Evolutionary conservation across 345 rosid genomes (phyloP).

Genomic region (Syzygium grande): DNA sequence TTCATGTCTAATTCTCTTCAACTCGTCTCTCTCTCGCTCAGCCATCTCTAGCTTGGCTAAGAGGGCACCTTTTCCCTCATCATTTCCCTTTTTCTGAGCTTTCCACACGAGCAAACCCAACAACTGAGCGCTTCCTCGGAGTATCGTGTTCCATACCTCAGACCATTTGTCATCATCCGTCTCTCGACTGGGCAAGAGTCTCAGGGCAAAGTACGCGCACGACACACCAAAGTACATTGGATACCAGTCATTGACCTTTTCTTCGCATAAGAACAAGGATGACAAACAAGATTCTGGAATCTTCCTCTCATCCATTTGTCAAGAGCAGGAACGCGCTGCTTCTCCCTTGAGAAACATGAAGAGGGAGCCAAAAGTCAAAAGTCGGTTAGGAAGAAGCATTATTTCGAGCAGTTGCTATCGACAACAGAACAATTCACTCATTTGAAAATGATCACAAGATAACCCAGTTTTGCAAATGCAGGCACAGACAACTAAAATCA

Average conservation of each 20-base stretch:
- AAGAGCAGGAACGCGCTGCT: conserved; percentile 1
- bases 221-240: conserved; percentile 64
- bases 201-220: conserved; percentile 52
- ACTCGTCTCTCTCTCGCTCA: conserved; percentile 46
- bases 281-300: conserved; percentile 11
- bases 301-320: conserved; percentile 33
- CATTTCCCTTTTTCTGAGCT: conserved; percentile 36
- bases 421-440: neutral
- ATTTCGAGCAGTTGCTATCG: neutral
- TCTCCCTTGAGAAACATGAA: conserved; percentile 14
- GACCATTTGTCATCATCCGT: conserved; percentile 42
- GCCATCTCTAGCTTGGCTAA: conserved; percentile 40
- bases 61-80: conserved; percentile 24
- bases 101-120: conserved; percentile 68
- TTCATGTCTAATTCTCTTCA: conserved; percentile 58
- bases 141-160: conserved; percentile 44
- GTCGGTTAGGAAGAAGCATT: neutral
- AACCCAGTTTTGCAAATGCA: neutral
- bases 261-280: conserved; percentile 12
- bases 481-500: neutral
- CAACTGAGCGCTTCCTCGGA: conserved; percentile 54
- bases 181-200: conserved; percentile 25
- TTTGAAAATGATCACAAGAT: neutral
- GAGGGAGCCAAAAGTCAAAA: neutral
- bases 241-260: conserved; percentile 29